Evolutionary conservation across 1,284 basidiomycete species (phyloP).

Genomic region (Moesziomyces parantarcticus): DNA sequence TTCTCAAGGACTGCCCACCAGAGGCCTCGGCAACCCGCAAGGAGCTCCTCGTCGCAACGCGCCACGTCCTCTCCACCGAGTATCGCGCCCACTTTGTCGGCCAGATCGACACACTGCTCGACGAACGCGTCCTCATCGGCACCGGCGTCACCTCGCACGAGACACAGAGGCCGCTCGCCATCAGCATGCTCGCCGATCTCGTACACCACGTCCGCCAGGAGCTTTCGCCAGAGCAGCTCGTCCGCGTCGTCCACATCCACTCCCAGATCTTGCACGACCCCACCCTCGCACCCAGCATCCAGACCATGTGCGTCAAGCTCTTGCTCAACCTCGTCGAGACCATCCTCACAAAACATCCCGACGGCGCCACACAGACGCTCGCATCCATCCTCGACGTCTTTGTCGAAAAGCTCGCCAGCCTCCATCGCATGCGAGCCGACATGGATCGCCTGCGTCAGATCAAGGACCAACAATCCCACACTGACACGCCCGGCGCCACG

Average conservation of each 20-base stretch:
- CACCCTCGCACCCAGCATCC: conserved; percentile 81
- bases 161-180: conserved; percentile 80
- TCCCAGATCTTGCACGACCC: conserved; percentile 90
- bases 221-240: conserved; percentile 81
- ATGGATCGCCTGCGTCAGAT: conserved; percentile 40
- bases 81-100: conserved; percentile 84
- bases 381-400: conserved; percentile 83
- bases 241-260: conserved; percentile 84
- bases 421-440: conserved; percentile 71
- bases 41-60: conserved; percentile 92
- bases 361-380: conserved; percentile 77
- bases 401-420: conserved; percentile 85
- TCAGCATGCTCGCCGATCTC: conserved; percentile 90
- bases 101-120: conserved; percentile 88
- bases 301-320: conserved; percentile 92
- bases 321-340: conserved; percentile 89
- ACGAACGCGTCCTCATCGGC: conserved; percentile 91
- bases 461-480: conserved; percentile 15
- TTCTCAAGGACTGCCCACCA: conserved; percentile 92
- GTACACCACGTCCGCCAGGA: conserved; percentile 91
- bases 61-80: conserved; percentile 86
- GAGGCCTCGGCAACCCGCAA: conserved; percentile 78
- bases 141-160: conserved; percentile 82
- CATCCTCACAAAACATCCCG: conserved; percentile 71
- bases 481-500: conserved; percentile 12